Evolutionary conservation across 2,329 filamentous ascomycete genomes (phyloP).

Genomic region (Verticillium zaregamsianum): DNA sequence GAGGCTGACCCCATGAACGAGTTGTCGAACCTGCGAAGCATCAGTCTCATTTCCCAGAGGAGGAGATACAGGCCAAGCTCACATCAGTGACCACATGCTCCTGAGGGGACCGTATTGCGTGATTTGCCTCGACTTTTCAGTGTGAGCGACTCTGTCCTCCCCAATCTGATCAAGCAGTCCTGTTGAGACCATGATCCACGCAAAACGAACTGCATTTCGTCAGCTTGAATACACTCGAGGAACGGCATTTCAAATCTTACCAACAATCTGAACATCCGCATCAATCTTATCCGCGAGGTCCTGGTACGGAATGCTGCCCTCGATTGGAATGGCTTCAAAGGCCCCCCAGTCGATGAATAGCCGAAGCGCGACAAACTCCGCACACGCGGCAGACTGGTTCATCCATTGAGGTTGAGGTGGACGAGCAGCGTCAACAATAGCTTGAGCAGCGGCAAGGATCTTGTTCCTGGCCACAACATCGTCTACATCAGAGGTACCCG

Average conservation of each 20-base stretch:
- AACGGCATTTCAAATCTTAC: slow-evolving; percentile 3
- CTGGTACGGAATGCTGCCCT: slow-evolving; percentile 21
- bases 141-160: slow-evolving; percentile 9
- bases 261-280: slow-evolving; percentile 22
- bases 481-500: not conserved
- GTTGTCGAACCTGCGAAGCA: slow-evolving; percentile 17
- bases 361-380: slow-evolving; percentile 3
- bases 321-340: slow-evolving; percentile 25
- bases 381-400: slow-evolving; percentile 3
- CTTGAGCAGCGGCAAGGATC: slow-evolving; percentile 5
- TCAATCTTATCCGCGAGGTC: slow-evolving; percentile 23
- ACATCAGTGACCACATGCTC: slow-evolving; percentile 4
- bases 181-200: slow-evolving; percentile 5
- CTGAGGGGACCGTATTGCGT: not conserved
- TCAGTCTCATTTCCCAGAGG: not conserved
- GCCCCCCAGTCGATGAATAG: slow-evolving; percentile 28
- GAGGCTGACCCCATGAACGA: slow-evolving; percentile 13
- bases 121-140: slow-evolving; percentile 3
- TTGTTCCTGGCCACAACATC: not conserved
- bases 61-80: not conserved
- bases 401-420: slow-evolving; percentile 7
- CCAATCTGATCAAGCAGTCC: slow-evolving; percentile 8
- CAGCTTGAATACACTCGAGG: not conserved
- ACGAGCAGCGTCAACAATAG: slow-evolving; percentile 3
- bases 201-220: slow-evolving; percentile 6